Conservation (phyloP, 2,329 filamentous ascomycete genomes). For the Ampelomyces quisqualis region DNA sequence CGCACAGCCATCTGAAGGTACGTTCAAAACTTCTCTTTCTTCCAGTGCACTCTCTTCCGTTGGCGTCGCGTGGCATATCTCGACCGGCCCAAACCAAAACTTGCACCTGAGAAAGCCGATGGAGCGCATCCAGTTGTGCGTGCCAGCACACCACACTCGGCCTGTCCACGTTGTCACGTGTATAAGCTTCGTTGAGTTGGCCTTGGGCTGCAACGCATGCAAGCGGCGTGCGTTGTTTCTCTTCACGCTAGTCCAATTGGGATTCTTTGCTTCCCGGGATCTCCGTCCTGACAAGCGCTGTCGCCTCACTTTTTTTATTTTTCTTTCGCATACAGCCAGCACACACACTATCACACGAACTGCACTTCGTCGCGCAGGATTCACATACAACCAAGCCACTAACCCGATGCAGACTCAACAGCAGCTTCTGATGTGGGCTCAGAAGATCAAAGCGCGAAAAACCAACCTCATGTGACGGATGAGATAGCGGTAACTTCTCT, state of each 20-base stretch:
- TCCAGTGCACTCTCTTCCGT: not conserved
- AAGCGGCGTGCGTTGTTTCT: conserved; percentile 23
- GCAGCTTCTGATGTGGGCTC: conserved; percentile 1
- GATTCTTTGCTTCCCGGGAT: conserved; percentile 15
- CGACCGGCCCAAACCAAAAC: conserved; percentile 9
- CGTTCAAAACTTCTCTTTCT: conserved; percentile 11
- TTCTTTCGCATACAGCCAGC: conserved; percentile 2
- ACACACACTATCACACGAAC: not conserved
- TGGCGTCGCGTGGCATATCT: conserved; percentile 1
- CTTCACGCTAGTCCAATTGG: conserved; percentile 17
- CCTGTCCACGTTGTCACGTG: conserved; percentile 35
- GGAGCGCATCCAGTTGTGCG: conserved; percentile 13
- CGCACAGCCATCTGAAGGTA: conserved; percentile 17
- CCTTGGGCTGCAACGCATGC: conserved; percentile 33
- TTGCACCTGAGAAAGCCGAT: conserved; percentile 15
- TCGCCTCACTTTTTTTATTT: conserved; percentile 1
- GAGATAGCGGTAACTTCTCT: too few species aligned
- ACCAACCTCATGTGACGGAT: conserved; percentile 7
- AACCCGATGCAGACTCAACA: conserved; percentile 8
- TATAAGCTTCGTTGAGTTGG: conserved; percentile 15
- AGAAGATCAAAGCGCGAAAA: conserved; percentile 9
- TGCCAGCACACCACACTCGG: conserved; percentile 15
- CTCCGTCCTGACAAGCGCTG: conserved; percentile 12
- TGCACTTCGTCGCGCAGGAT: not conserved
- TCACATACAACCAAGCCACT: conserved; percentile 3